A percentile compares a stretch with the other conserved stretches of the same genome.
Evolutionary conservation across 495 filamentous ascomycete species (phyloP).

Genomic region (Penicillium daleae): DNA sequence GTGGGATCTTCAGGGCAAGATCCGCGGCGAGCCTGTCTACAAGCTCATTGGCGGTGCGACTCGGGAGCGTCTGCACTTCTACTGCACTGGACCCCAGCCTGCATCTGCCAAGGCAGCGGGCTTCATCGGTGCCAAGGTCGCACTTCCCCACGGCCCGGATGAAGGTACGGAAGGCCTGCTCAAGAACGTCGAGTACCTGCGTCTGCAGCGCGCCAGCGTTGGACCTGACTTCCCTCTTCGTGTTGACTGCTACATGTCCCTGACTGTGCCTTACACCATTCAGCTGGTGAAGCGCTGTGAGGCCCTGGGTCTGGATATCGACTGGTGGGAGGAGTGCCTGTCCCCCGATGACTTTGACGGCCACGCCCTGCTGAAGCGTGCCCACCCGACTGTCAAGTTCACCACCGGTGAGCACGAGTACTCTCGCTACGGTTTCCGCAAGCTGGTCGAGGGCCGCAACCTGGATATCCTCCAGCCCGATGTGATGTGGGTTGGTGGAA

Average conservation of each 20-base stretch:
- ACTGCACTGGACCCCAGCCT: conserved; percentile 90
- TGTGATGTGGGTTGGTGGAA: conserved; percentile 93
- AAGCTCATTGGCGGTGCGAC: conserved; percentile 90
- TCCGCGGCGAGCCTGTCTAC: conserved; percentile 91
- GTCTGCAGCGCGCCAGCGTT: conserved; percentile 79
- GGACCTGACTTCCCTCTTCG: conserved; percentile 90
- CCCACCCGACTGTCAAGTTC: conserved; percentile 89
- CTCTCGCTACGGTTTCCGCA: conserved; percentile 89
- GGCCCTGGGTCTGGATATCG: conserved; percentile 78
- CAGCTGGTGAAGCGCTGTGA: conserved; percentile 82
- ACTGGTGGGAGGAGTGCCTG: conserved; percentile 96
- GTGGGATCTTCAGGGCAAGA: conserved; percentile 89
- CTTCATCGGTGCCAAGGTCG: conserved; percentile 87
- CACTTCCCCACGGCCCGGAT: conserved; percentile 84
- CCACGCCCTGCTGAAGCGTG: conserved; percentile 83
- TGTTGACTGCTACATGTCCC: conserved; percentile 96
- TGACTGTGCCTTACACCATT: conserved; percentile 90
- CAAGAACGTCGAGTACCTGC: conserved; percentile 88
- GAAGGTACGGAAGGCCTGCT: conserved; percentile 78
- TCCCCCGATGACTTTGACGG: conserved; percentile 89
- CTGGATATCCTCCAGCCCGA: conserved; percentile 93
- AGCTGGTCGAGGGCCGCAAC: conserved; percentile 88
- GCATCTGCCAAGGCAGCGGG: conserved; percentile 76
- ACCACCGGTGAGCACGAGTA: conserved; percentile 96
- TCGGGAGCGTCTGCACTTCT: conserved; percentile 79